Conservation (phyloP, 2,329 filamentous ascomycete genomes). For the Leptographium procerum region DNA sequence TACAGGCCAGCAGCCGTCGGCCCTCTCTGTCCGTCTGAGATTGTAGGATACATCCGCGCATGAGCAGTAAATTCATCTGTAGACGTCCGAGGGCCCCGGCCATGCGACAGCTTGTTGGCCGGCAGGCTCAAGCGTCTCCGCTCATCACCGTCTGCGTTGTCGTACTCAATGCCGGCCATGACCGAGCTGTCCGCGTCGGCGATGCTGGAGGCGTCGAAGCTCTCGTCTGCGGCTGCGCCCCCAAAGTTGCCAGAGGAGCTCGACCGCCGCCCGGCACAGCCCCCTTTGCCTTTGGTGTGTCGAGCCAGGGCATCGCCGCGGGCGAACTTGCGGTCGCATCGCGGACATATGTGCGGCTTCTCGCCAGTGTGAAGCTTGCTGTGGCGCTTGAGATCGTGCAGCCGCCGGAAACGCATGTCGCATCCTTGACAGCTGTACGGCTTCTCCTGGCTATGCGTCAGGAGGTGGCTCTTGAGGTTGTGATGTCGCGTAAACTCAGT, state of each 20-base stretch:
- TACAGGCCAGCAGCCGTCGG: slow-evolving; percentile 44
- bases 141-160: slow-evolving; percentile 47
- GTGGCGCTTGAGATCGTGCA: slow-evolving; percentile 93
- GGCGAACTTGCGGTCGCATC: slow-evolving; percentile 89
- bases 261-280: slow-evolving; percentile 81
- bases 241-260: slow-evolving; percentile 54
- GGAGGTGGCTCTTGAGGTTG: slow-evolving; percentile 91
- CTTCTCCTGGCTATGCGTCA: slow-evolving; percentile 98
- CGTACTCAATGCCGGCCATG: slow-evolving; percentile 47
- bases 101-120: slow-evolving; percentile 59
- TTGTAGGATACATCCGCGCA: slow-evolving; percentile 67
- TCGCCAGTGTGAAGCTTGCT: slow-evolving; percentile 95
- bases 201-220: slow-evolving; percentile 20
- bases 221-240: slow-evolving; percentile 7
- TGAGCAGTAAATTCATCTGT: slow-evolving; percentile 45
- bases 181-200: slow-evolving; percentile 34
- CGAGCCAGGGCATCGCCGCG: slow-evolving; percentile 88
- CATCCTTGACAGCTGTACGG: slow-evolving; percentile 93
- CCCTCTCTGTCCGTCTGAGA: slow-evolving; percentile 21
- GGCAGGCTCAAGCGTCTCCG: slow-evolving; percentile 59
- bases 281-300: slow-evolving; percentile 90
- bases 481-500: slow-evolving; percentile 97
- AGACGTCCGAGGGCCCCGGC: slow-evolving; percentile 26
- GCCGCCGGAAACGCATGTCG: slow-evolving; percentile 77
- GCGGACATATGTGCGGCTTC: slow-evolving; percentile 86